Base-by-base conservation (phyloP, 1,139 yeast species). In the Blastobotrys elegans region DNA sequence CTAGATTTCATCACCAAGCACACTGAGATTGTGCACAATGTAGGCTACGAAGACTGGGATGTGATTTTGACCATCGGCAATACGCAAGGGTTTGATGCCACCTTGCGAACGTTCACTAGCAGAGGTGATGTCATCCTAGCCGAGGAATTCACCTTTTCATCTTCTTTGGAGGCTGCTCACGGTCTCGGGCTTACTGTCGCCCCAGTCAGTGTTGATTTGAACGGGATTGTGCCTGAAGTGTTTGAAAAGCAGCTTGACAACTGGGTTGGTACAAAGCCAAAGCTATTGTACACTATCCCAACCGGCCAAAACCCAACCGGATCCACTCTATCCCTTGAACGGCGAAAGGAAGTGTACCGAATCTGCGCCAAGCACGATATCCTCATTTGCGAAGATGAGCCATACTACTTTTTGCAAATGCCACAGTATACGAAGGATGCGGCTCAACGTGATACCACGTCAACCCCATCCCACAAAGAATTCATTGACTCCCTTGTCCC, bases 281-380 rank as follows among this genome's bases (percentile, higher is more conserved):
- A 82, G 66, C 72, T 89, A 49, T 74, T 89, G 56, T 89, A 89
- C 76, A 82, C 90, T 40, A 86, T 89, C 58, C 82, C 89, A 55
- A 89, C 96, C 21, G 97, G 97, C 49, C 97, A 89, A 71, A 89
- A 89, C 74, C 97, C 97, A 50, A 88, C 96, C 30, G 97, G 97
- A 35, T 82, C 92, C 13, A 82, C 85, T 40, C 71, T 89, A 58
- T 72, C 82, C 46, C 68, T 62, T 16, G 89, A 82, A 60, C 80
- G 97, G 70, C 85, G 96, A 69, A 66, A 71, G 55, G 77, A 73
- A 44, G 76, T 89, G 53, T 88, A 88, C 69, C 72, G 77, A 50
- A 64, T 88, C 56, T 87, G 92, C 24, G 80, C 79, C 60, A 80
- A 85, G 68, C 82, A 87, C 65, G 95, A 89, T 68, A 73, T 89